Evolutionary conservation across 2,329 filamentous ascomycete genomes (phyloP).

Genomic region (Sclerotinia glacialis): DNA sequence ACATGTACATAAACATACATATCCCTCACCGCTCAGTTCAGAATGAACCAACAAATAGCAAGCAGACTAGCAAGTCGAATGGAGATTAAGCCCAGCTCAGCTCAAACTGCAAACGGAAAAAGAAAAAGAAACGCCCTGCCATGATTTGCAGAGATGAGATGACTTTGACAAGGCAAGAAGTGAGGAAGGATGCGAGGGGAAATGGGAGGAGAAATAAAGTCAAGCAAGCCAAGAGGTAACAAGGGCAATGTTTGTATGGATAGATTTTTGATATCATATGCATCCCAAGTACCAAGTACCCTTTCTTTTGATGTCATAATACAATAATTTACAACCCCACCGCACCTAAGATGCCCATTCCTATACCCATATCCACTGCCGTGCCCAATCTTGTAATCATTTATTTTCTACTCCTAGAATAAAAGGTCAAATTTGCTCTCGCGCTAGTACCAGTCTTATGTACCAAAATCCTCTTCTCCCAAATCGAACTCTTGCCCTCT

Average conservation of each 20-base stretch:
- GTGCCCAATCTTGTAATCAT: not conserved
- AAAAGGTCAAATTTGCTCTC: conserved; percentile 65
- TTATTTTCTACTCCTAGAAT: conserved; percentile 28
- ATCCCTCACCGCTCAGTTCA: not conserved
- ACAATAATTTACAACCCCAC: conserved; percentile 19
- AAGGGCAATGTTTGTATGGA: not conserved
- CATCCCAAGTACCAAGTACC: not conserved
- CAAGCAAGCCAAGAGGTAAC: not conserved
- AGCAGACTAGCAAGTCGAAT: too few species aligned
- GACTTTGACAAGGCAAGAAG: not conserved
- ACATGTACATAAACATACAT: not conserved
- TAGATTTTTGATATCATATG: conserved; percentile 7
- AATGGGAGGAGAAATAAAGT: not conserved
- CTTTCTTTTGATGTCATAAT: conserved; percentile 18
- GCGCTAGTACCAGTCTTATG: conserved; percentile 80
- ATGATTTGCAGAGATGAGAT: not conserved
- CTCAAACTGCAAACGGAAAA: not conserved
- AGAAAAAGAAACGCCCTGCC: not conserved
- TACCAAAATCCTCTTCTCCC: conserved; percentile 74
- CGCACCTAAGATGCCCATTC: not conserved
- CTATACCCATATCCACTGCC: not conserved
- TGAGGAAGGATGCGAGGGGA: not conserved
- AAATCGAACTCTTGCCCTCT: conserved; percentile 78
- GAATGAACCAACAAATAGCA: too few species aligned
- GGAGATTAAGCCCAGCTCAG: too few species aligned